phyloP scores from a whole-genome alignment of 305 asterid species.

The Fraxinus greggii region DNA sequence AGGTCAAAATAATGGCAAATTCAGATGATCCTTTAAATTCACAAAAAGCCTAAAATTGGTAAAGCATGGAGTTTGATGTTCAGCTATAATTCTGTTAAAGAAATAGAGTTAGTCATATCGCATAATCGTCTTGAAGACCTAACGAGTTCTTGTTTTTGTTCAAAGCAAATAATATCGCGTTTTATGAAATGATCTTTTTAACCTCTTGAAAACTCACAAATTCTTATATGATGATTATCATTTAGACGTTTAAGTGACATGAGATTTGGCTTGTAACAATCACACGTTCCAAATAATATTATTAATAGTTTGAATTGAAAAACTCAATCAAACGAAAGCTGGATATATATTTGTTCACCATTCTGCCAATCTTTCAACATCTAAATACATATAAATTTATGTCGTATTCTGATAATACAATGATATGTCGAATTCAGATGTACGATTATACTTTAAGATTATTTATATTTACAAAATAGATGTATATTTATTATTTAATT shows the following conservation, averaged over 20 bases:
- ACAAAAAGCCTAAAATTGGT: not conserved
- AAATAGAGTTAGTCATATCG: no score
- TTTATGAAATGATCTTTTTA: not conserved
- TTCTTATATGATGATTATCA: not conserved
- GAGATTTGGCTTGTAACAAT: not conserved
- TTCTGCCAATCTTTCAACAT: no score
- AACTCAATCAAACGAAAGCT: no score
- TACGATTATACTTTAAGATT: not conserved
- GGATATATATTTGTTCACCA: no score
- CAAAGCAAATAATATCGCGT: not conserved
- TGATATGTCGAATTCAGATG: no score
- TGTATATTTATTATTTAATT: not conserved
- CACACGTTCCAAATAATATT: not conserved
- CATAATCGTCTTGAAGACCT: no score
- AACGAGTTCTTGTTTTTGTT: no score
- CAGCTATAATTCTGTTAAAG: not conserved
- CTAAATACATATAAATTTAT: no score
- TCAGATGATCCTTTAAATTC: not conserved
- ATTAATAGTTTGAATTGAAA: no score
- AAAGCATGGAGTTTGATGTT: slow-evolving; percentile 20
- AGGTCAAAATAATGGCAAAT: not conserved
- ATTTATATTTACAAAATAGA: not conserved
- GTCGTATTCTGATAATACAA: no score
- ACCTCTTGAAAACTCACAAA: not conserved
- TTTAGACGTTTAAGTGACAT: not conserved